Evolutionary conservation across 208 protist genomes (phyloP).

Genomic region (Porcisia hertigi): DNA sequence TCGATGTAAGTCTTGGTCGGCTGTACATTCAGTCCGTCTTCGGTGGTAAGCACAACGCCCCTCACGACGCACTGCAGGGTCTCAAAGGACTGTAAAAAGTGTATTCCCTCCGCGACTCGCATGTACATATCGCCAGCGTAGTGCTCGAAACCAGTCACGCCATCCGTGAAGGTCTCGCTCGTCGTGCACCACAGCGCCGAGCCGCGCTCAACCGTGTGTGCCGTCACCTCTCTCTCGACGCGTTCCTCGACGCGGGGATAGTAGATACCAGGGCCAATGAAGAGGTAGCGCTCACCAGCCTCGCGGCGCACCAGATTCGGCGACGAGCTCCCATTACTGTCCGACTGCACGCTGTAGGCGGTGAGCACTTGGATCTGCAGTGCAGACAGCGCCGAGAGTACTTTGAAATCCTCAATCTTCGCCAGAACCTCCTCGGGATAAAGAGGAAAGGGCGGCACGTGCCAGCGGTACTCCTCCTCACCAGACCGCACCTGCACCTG

Average conservation of each 20-base stretch:
- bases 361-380: conserved; percentile 60
- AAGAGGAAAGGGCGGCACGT: conserved; percentile 86
- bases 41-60: conserved; percentile 62
- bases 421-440: conserved; percentile 88
- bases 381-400: conserved; percentile 58
- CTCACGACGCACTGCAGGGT: conserved; percentile 52
- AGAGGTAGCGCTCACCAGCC: conserved; percentile 55
- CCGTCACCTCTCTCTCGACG: conserved; percentile 40
- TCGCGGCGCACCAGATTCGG: conserved; percentile 21
- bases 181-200: conserved; percentile 51
- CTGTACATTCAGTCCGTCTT: conserved; percentile 87
- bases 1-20: conserved; percentile 87
- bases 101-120: conserved; percentile 39
- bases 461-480: conserved; percentile 82
- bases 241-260: conserved; percentile 68
- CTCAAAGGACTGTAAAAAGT: conserved; percentile 86
- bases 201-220: conserved; percentile 27
- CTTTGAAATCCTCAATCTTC: conserved; percentile 48
- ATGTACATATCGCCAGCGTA: conserved; percentile 73
- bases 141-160: conserved; percentile 36
- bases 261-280: conserved; percentile 74
- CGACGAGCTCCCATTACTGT: not conserved
- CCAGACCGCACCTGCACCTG: conserved; percentile 86
- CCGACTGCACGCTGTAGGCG: conserved; percentile 42
- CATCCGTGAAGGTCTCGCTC: conserved; percentile 37